Base-by-base conservation (phyloP, 164 flowering plant species). In the Buxus sempervirens region DNA sequence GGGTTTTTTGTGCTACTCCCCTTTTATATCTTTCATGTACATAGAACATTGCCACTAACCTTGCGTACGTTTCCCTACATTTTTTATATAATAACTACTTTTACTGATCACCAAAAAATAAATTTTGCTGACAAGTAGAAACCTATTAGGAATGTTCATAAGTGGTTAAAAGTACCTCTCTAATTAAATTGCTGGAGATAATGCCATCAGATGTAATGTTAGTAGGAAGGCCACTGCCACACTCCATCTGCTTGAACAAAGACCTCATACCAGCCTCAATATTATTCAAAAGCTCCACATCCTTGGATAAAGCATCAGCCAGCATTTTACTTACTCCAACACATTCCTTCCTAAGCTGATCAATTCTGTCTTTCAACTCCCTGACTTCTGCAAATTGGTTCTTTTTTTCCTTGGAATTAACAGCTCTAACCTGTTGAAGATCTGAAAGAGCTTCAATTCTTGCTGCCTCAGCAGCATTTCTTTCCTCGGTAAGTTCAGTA, bases 361-460 rank as follows among this genome's bases (percentile, higher is more conserved):
- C 79, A 9, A 83, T 28, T 28, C 63, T 70, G 61, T 87, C 75
- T 67, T 78, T 81, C 38, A 90, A 64, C 62, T 58, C 73, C 76
- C 60, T 53, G 19, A 86, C 41, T 67, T 87, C 79, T 62, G 79
- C 65, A 68, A 71, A 62, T 69, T 76, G 86, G 12, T 76, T 76
- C 62, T 72, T 80, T 71, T 78, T 82, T 71, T 82, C 90, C 71
- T 84, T 85, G 0, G 70, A 62, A 36, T 60, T 74, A 58, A 58
- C 42, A 38, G 73, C 55, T 58, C 77, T 78, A 60, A 84, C 64
- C 70, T 78, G 75, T 41, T 84, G 85, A 58, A 89, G 72, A 38
- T 59, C 84, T 62, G 89, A 82, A 70, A 84, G 72, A 72, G 88
- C 86, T 76, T 90, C 94, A 61, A 65, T 20, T 80, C 78, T 89